These are phyloP conservation scores for Abrus pulchellus DNA, from an alignment of 306 rosid genomes.

Conservation along the genomic window DNA sequence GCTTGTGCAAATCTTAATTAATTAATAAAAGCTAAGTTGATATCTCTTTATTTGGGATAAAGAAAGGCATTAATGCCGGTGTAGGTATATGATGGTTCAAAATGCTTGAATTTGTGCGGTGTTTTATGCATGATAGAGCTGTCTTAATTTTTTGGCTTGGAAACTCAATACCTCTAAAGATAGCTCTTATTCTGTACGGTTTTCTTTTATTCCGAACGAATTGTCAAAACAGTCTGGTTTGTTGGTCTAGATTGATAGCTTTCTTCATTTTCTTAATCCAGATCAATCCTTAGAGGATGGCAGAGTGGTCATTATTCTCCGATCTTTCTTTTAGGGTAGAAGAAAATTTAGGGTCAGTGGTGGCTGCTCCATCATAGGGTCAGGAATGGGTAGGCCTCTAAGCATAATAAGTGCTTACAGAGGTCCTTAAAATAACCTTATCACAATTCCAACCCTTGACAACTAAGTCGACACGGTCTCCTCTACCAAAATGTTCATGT, in stretches of 20 bases:
- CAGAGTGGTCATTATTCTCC: neutral
- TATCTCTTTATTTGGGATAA: constrained; percentile 10
- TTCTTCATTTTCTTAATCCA: neutral
- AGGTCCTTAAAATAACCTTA: neutral
- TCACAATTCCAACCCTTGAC: neutral
- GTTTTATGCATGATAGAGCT: neutral
- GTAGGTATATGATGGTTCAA: constrained; percentile 10
- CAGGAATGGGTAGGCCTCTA: neutral
- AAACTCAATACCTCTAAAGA: constrained; percentile 7
- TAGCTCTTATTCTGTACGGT: neutral
- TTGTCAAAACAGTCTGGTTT: neutral
- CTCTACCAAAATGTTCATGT: neutral
- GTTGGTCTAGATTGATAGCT: neutral
- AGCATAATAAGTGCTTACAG: neutral
- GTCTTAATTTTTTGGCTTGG: neutral
- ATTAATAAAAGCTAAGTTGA: neutral
- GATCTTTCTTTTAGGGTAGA: neutral
- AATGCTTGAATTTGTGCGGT: neutral
- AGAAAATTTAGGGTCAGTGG: neutral
- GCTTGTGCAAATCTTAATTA: neutral
- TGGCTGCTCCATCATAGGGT: neutral
- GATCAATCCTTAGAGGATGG: neutral
- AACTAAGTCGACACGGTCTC: neutral
- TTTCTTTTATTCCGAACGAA: neutral
- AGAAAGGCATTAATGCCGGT: neutral